phyloP scores from a whole-genome alignment of 495 filamentous ascomycete species.

The Schizothecium vesticola region DNA sequence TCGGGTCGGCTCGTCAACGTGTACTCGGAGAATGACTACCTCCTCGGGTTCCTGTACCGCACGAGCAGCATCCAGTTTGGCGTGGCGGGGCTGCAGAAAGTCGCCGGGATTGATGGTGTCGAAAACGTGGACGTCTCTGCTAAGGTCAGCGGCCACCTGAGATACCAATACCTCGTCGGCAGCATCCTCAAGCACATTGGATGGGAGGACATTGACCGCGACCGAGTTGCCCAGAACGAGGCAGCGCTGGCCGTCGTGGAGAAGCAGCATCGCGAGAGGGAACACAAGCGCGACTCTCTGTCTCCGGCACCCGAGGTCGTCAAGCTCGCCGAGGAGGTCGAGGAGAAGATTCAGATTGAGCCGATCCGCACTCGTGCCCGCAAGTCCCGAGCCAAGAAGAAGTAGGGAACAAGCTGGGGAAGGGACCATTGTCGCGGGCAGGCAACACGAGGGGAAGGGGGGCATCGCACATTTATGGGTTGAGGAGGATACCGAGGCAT shows the following conservation, averaged over 20 bases:
- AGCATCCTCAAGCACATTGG: constrained; percentile 49
- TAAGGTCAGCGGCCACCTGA: constrained; percentile 48
- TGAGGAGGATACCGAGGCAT: background rate
- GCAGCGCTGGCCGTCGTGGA: constrained; percentile 23
- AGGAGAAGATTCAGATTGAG: constrained; percentile 20
- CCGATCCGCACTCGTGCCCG: constrained; percentile 25
- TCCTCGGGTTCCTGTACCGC: constrained; percentile 55
- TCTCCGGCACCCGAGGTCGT: background rate
- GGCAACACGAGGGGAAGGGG: background rate
- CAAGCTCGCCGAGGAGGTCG: constrained; percentile 13
- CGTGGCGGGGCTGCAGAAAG: constrained; percentile 52
- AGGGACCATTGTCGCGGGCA: background rate
- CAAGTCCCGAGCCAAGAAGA: constrained; percentile 24
- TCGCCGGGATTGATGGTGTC: constrained; percentile 49
- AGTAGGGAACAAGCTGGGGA: background rate
- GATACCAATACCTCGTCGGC: constrained; percentile 51
- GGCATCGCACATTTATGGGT: background rate
- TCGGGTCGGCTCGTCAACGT: constrained; percentile 54
- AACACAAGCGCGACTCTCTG: constrained; percentile 22
- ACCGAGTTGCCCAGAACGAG: constrained; percentile 39
- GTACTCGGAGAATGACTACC: constrained; percentile 55
- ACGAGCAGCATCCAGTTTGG: constrained; percentile 50
- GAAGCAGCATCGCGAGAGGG: constrained; percentile 22
- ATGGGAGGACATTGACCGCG: constrained; percentile 50
- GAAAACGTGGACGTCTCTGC: constrained; percentile 55